phyloP scores from a whole-genome alignment of 2,329 filamentous ascomycete genomes.

The Penicillium concentricum region DNA sequence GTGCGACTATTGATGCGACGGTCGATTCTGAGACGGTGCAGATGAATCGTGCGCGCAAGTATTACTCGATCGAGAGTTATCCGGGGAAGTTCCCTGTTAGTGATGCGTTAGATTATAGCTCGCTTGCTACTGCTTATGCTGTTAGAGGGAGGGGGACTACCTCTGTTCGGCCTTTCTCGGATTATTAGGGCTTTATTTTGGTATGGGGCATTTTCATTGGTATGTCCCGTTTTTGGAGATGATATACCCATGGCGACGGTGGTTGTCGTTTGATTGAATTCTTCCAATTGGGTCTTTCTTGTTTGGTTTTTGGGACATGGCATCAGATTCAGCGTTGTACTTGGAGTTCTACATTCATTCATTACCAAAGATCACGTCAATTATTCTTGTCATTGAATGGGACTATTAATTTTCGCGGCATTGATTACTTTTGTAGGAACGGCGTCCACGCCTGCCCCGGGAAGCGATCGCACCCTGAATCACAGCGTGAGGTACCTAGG shows the following conservation, averaged over 20 bases:
- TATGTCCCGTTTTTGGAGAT: neutral
- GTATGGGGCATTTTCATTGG: too few relatives aligned
- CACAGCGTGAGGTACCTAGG: too few relatives aligned
- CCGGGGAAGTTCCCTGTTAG: slow-evolving; percentile 36
- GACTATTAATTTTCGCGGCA: neutral
- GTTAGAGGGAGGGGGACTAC: slow-evolving; percentile 26
- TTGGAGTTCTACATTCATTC: neutral
- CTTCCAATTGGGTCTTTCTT: neutral
- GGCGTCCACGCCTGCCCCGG: too few relatives aligned
- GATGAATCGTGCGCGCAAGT: slow-evolving; percentile 11
- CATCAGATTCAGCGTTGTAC: neutral
- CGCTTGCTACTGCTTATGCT: slow-evolving; percentile 25
- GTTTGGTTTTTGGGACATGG: neutral
- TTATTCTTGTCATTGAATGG: neutral
- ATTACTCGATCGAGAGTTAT: slow-evolving; percentile 30
- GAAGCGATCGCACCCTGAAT: too few relatives aligned
- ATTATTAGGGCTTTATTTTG: slow-evolving; percentile 15
- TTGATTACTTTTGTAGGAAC: neutral
- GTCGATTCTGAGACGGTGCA: slow-evolving; percentile 12
- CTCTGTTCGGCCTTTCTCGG: slow-evolving; percentile 33
- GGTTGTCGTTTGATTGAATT: neutral
- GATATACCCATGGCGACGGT: neutral
- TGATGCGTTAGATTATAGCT: slow-evolving; percentile 27
- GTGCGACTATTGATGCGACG: slow-evolving; percentile 6
- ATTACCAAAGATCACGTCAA: neutral